Percentiles rank a stretch among this genome's conserved stretches.
phyloP scores from a whole-genome alignment of 2,329 filamentous ascomycete species.

The Cercospora sp. region DNA sequence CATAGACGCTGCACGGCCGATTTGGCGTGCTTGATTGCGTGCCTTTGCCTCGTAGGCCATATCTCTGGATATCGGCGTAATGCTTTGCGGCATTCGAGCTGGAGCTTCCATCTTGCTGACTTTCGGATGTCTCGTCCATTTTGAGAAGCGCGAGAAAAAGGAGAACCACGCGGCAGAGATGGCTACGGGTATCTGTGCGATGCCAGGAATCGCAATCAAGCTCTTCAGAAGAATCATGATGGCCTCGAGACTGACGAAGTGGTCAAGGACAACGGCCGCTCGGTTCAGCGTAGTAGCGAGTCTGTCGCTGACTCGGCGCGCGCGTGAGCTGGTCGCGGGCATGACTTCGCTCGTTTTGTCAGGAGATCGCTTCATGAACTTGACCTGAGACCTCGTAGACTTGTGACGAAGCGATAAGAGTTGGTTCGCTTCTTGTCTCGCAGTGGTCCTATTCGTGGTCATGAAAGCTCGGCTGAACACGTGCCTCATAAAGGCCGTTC shows the following conservation, averaged over 20 bases:
- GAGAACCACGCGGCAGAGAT: background rate
- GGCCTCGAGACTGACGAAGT: background rate
- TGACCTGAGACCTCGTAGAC: background rate
- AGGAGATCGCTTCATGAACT: background rate
- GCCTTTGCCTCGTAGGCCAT: background rate
- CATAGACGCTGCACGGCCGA: background rate
- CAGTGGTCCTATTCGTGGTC: no score
- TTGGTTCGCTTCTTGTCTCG: no score
- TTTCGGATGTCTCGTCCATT: background rate
- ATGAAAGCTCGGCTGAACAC: no score
- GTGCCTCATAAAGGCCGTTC: no score
- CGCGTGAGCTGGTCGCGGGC: background rate
- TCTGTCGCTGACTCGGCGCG: background rate
- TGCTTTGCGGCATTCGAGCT: no score
- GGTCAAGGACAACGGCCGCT: background rate
- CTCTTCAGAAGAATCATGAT: background rate
- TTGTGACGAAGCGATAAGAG: background rate
- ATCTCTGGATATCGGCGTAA: background rate
- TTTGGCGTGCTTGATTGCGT: background rate
- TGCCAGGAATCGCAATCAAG: background rate
- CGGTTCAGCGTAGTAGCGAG: no score
- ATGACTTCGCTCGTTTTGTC: background rate
- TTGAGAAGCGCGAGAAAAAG: background rate
- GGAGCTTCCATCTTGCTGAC: background rate
- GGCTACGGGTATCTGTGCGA: background rate